Evolutionary conservation across 345 rosid species (phyloP).

Genomic region (Dipteronia sinensis): DNA sequence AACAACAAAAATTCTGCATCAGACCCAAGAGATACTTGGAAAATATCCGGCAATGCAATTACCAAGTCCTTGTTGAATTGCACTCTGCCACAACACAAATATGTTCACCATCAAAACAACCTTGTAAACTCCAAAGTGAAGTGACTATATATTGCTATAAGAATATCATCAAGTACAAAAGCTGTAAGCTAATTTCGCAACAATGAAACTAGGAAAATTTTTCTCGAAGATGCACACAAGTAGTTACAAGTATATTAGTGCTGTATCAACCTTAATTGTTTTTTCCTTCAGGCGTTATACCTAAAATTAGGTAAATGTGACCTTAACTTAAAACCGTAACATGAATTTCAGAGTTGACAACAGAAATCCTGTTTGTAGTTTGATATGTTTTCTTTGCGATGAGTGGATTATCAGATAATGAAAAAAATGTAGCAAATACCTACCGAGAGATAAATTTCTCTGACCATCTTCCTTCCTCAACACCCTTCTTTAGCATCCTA

Average conservation of each 20-base stretch:
- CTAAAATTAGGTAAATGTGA: neutral
- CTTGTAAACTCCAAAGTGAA: conserved; percentile 8
- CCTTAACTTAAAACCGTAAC: neutral
- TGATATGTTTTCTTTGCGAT: neutral
- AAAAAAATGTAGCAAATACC: conserved; percentile 8
- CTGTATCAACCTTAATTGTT: neutral
- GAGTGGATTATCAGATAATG: neutral
- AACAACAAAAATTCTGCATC: conserved; percentile 80
- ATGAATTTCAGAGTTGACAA: neutral
- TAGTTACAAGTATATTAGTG: neutral
- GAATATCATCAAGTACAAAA: neutral
- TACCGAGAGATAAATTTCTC: conserved; percentile 91
- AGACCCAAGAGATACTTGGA: conserved; percentile 62
- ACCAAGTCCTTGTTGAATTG: conserved; percentile 74
- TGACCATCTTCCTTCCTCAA: conserved; percentile 81
- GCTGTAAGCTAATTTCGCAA: neutral
- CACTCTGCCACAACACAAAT: conserved; percentile 46
- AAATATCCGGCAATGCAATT: conserved; percentile 74
- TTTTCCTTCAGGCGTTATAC: neutral
- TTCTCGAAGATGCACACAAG: neutral
- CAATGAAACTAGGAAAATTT: neutral
- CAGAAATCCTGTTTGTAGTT: neutral
- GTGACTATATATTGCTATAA: neutral
- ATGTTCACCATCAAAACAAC: conserved; percentile 5
- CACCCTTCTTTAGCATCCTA: conserved; percentile 93